Percentiles rank a stretch among this genome's conserved stretches.
These are phyloP conservation scores for Sugiyamaella neomexicana DNA, from an alignment of 1,139 yeast species.

Conservation along the genomic window DNA sequence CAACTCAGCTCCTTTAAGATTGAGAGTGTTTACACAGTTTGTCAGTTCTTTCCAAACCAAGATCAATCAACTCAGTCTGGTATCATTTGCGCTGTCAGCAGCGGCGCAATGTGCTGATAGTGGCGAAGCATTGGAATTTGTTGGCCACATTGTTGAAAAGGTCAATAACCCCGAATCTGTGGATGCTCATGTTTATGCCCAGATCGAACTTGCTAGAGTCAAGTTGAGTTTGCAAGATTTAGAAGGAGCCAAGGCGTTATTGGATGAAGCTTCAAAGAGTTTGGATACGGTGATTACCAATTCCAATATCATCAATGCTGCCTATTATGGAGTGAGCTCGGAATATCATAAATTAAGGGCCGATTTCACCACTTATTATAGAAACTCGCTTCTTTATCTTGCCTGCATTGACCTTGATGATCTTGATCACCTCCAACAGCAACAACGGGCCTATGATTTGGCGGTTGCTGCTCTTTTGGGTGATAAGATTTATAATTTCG, in stretches of 20 bases:
- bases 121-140: slow-evolving; percentile 56
- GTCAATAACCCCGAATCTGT: slow-evolving; percentile 47
- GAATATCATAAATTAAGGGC: slow-evolving; percentile 71
- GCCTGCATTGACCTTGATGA: slow-evolving; percentile 60
- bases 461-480: slow-evolving; percentile 88
- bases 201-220: slow-evolving; percentile 76
- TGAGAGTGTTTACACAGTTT: slow-evolving; percentile 71
- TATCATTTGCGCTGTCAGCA: slow-evolving; percentile 68
- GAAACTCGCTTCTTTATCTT: slow-evolving; percentile 60
- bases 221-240: slow-evolving; percentile 59
- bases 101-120: slow-evolving; percentile 49
- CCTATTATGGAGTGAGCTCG: slow-evolving; percentile 78
- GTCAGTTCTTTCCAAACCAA: slow-evolving; percentile 65
- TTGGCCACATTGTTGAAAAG: slow-evolving; percentile 52
- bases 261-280: slow-evolving; percentile 60
- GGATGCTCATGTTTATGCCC: slow-evolving; percentile 59
- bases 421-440: slow-evolving; percentile 54
- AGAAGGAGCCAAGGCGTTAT: slow-evolving; percentile 64
- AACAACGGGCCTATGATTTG: slow-evolving; percentile 72
- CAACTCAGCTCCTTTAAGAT: slow-evolving; percentile 54
- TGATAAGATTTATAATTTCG: slow-evolving; percentile 90
- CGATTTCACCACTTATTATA: slow-evolving; percentile 79
- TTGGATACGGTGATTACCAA: slow-evolving; percentile 70
- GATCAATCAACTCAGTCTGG: slow-evolving; percentile 75
- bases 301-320: slow-evolving; percentile 61